Base-by-base conservation (phyloP, 169 alveolate genomes). In the Cryptosporidium canis region DNA sequence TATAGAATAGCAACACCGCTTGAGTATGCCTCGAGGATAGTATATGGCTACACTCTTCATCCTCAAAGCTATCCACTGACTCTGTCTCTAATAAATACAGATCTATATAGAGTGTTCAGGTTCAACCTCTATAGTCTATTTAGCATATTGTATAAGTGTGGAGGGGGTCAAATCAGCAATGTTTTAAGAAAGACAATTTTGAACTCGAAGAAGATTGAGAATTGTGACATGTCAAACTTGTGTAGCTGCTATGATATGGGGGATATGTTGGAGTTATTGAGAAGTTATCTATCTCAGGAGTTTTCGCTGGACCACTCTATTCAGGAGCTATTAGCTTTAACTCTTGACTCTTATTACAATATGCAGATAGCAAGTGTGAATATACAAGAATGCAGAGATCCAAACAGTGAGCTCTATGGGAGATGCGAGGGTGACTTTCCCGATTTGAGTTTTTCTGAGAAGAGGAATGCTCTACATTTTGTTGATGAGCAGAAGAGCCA, bases 181-280 rank as follows among this genome's bases (percentile, higher is more conserved):
- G 51, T 64, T 18, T 70, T 91, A 21, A 66, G 68, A 65, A 83
- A 83, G 35, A 87, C 94, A 43, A 70, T 87, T 14, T 48, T 90
- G 3, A 70, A 83, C 48, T 67, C 92, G 56, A 77, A 70, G 67
- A 83, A 83, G 55, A 63, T 91, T 61, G 83, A 82, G 21, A 92
- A 92, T 41, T 91, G 94, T 66, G 92, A 83, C 12, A 51, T 91
- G 70, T 43, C 85, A 51, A 90, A 91, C 83, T 53, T 91, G 21
- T 91, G 94, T 68, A 70, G 92, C 64, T 91, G 94, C 51, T 83
- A 67, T 72, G 94, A 91, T 47, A 47, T 91, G 68, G 70, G 82
- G 67, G 93, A 91, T 65, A 90, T 87, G 91, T 87, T 91, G n/a
- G 91, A 77, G 43, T 63, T 55, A 44, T 41, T 77, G 14, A 55